Evolutionary conservation across 805 yeast genomes (phyloP), one percentile per base, ranked within the genome.

Genomic region (Debaryomyces tyrocola): DNA sequence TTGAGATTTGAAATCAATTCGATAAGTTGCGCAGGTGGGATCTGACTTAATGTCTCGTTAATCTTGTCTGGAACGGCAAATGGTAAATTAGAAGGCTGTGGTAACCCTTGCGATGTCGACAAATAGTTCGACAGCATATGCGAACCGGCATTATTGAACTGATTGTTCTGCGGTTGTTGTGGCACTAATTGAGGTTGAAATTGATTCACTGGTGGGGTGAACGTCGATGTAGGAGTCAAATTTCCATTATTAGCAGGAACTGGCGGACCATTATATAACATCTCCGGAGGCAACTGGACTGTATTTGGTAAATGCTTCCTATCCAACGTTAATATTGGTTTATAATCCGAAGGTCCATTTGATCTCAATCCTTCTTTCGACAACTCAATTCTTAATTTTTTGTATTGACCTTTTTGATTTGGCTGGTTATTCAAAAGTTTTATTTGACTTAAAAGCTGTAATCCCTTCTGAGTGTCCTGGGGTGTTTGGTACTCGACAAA

Each of bases 11-110:
- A 78, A 20, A 87, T 72, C 36, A 86, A 70, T 58, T 85, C 90
- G 28, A 87, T 79, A 44, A 87, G 65, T 52, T 84, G 85, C 12
- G 84, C 78, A 3, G 94, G 94, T 3, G 89, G 85, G 17, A 86
- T 78, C 37, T 78, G 69, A 48, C 85, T 76, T 49, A 87, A 66
- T 24, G 84, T 84, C 48, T 76, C 72, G 27, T 84, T 83, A 37
- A 85, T 80, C 35, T 77, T 77, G 55, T 84, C 89, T 33, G 80
- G 75, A 4, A 74, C 64, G 17, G 67, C 66, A 50, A 84, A 79
- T 37, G 76, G 77, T 12, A 70, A 62, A 12, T 65, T 60, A 12
- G 67, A 65, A 20, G 76, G 74, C 34, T 65, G 69, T 2, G 91
- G 89, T 47, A 86, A 63, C 5, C 29, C 29, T 43, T 73, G 74